Evolutionary conservation across 768 basidiomycete species (phyloP).

Genomic region (Exidia glandulosa): DNA sequence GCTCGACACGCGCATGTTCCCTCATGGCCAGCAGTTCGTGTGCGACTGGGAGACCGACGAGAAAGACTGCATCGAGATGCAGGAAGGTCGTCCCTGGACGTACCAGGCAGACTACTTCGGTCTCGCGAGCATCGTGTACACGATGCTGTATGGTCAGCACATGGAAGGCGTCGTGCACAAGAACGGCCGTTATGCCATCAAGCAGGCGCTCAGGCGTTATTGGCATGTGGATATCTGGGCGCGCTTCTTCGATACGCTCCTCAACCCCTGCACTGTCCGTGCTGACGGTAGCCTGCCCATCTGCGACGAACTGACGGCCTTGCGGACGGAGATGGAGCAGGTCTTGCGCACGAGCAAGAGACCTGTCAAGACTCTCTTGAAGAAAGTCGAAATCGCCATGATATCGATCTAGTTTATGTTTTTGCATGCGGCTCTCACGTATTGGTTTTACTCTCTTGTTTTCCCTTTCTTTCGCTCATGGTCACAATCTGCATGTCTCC

Average conservation of each 20-base stretch:
- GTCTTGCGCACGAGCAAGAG: background rate
- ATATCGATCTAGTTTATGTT: background rate
- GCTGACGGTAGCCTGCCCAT: slow-evolving; percentile 58
- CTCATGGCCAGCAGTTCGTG: slow-evolving; percentile 64
- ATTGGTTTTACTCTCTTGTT: background rate
- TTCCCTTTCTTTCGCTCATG: no score
- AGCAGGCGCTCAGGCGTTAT: slow-evolving; percentile 80
- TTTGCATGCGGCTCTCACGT: background rate
- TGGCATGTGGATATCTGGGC: slow-evolving; percentile 90
- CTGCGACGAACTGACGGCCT: slow-evolving; percentile 45
- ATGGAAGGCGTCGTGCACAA: slow-evolving; percentile 54
- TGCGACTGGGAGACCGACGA: slow-evolving; percentile 86
- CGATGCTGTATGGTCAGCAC: slow-evolving; percentile 95
- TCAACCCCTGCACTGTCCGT: slow-evolving; percentile 65
- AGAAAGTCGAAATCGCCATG: slow-evolving; percentile 49
- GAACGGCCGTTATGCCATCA: slow-evolving; percentile 37
- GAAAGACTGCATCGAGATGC: slow-evolving; percentile 86
- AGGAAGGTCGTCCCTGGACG: slow-evolving; percentile 77
- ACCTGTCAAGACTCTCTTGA: slow-evolving; percentile 59
- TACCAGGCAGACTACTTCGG: slow-evolving; percentile 96
- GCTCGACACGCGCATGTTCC: slow-evolving; percentile 78
- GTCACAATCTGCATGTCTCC: background rate
- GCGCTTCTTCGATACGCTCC: slow-evolving; percentile 67
- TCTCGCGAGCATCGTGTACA: slow-evolving; percentile 88
- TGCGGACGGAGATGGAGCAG: slow-evolving; percentile 73